Evolutionary conservation across 2,329 filamentous ascomycete species (phyloP), one percentile per base, ranked within the genome.

Genomic region (Aspergillus brunneoviolaceus): DNA sequence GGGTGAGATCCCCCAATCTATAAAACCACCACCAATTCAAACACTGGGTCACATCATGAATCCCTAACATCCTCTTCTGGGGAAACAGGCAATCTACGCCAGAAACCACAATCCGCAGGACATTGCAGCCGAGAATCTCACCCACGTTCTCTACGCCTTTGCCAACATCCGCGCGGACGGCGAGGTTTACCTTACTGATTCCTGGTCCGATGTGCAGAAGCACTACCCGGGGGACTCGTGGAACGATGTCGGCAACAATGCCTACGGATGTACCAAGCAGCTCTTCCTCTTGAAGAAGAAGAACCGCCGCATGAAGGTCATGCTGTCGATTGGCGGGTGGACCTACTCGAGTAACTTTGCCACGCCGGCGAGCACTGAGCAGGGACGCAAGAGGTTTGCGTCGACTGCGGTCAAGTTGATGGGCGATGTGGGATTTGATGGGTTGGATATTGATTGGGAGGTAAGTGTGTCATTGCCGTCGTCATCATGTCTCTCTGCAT

Each of bases 121-220:
- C 72, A 84, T 98, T 5, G 90, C 91, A 0, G 87, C 84, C 3
- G 85, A 92, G 57, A 89, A 91, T 58, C 84, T 97, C 48, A 98
- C 93, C 0, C 94, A 98, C 71, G 78, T 98, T 4, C 85, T 97
- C 16, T 97, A 97, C 69, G 84, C 93, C 16, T 98, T 98, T 77
- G 94, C 91, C 71, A 96, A 97, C 73, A 85, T 96, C 60, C 84
- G 86, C 4, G 82, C 87, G 2, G 90, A 94, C 33, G 94, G 94
- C 53, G 91, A 96, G 76, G 92, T 96, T 76, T 89, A 82, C 70
- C 80, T 91, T 7, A 88, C 85, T 1, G 90, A 95, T 68, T 76
- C 80, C 1, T 92, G 84, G 74, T 83, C 90, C 25, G 91, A 93
- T 55, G 68, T 78, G 1, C 80, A 92, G 56, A 91, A 89, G 69